Conservation (phyloP, 768 basidiomycete species). For the Boletus edulis region DNA sequence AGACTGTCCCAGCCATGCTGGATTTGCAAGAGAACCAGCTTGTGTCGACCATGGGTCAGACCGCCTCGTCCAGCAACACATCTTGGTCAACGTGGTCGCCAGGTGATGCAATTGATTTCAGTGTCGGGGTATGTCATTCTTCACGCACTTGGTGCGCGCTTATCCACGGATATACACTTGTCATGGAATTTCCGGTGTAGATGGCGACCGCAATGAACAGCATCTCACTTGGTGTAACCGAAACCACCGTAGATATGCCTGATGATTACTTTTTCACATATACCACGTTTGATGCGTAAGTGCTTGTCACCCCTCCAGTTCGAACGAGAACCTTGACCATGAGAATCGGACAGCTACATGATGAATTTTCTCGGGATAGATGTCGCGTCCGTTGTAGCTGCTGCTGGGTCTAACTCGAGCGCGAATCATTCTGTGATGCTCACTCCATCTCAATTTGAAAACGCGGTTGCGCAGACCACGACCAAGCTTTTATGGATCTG, state of each 20-base stretch:
- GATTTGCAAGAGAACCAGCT: background rate
- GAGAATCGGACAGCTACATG: background rate
- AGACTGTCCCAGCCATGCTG: background rate
- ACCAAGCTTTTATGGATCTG: background rate
- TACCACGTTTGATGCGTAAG: background rate
- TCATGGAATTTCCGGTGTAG: background rate
- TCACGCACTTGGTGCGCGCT: background rate
- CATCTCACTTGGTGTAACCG: too few species aligned
- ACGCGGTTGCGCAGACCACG: background rate
- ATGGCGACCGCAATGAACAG: background rate
- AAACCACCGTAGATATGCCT: too few species aligned
- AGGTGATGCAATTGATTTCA: background rate
- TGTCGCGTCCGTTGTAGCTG: too few species aligned
- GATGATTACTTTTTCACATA: too few species aligned
- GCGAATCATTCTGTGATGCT: background rate
- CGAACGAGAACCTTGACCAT: background rate
- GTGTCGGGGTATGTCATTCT: background rate
- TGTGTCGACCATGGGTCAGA: background rate
- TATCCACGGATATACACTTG: background rate
- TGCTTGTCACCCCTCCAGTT: background rate
- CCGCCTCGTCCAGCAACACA: background rate
- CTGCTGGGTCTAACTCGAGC: background rate
- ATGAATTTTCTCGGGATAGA: background rate
- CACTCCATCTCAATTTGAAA: background rate
- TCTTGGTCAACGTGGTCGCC: background rate